phyloP scores from a whole-genome alignment of 2,329 filamentous ascomycete species.

The Curvularia verruculosa region DNA sequence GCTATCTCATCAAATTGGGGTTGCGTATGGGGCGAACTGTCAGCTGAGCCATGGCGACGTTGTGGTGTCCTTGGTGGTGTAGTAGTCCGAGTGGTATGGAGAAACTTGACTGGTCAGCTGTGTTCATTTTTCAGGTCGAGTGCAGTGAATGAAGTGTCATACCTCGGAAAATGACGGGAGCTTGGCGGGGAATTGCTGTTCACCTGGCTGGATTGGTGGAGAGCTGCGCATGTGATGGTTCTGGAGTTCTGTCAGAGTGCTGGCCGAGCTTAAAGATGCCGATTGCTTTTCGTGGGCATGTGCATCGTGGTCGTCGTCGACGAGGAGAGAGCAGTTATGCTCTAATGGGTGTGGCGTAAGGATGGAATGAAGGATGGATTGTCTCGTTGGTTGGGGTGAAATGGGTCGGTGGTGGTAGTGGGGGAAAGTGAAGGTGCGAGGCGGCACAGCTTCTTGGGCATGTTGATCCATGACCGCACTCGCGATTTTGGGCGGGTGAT shows the following conservation, averaged over 20 bases:
- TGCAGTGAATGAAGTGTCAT: conserved; percentile 12
- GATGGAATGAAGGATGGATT: background rate
- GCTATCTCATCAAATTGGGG: conserved; percentile 40
- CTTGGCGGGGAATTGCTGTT: conserved; percentile 32
- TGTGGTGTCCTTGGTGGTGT: conserved; percentile 45
- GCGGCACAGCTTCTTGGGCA: background rate
- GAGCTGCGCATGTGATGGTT: conserved; percentile 38
- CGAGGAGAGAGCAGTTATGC: background rate
- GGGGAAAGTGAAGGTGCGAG: background rate
- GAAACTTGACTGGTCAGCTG: conserved; percentile 30
- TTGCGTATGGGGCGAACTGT: conserved; percentile 36
- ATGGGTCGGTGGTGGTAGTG: background rate
- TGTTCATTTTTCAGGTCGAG: background rate
- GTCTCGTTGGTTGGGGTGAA: background rate
- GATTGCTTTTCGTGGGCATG: background rate
- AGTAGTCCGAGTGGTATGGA: conserved; percentile 36
- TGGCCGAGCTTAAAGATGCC: background rate
- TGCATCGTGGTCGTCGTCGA: background rate
- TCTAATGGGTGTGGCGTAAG: background rate
- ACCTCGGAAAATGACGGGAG: conserved; percentile 44
- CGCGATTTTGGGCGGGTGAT: background rate
- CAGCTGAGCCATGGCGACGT: conserved; percentile 32
- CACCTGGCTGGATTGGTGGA: conserved; percentile 44
- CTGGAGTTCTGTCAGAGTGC: conserved; percentile 29
- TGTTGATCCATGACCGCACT: background rate